These are phyloP conservation scores for Coix lacrymajobi DNA, from an alignment of 176 grass and related monocot genomes.

Conservation along the genomic window DNA sequence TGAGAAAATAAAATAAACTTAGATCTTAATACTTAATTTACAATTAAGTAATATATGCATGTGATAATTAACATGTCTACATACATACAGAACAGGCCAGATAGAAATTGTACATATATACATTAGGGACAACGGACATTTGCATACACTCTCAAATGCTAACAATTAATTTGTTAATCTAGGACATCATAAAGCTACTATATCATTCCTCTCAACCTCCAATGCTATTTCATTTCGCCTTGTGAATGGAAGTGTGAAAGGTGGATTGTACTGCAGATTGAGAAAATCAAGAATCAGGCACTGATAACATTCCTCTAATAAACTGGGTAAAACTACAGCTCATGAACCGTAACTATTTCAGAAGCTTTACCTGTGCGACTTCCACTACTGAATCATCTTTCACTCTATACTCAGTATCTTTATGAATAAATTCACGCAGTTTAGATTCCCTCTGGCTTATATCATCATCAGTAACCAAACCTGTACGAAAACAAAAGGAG, in stretches of 20 bases:
- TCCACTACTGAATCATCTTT: conserved; percentile 62
- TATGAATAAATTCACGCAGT: conserved; percentile 54
- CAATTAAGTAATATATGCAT: background rate
- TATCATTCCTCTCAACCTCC: conserved; percentile 64
- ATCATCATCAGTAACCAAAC: conserved; percentile 85
- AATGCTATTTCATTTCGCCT: conserved; percentile 86
- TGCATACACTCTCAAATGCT: conserved; percentile 3
- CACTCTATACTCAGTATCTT: conserved; percentile 53
- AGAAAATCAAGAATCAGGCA: conserved; percentile 26
- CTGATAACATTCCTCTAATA: background rate
- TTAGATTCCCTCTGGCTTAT: conserved; percentile 52
- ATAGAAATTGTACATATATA: background rate
- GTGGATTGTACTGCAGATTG: conserved; percentile 79
- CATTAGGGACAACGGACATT: background rate
- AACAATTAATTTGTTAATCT: background rate
- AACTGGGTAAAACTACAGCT: conserved; percentile 6
- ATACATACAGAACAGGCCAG: conserved; percentile 7
- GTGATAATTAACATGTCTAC: background rate
- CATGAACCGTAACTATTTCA: background rate
- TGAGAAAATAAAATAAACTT: background rate
- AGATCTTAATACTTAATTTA: background rate
- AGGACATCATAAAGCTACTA: conserved; percentile 22
- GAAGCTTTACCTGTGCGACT: conserved; percentile 73
- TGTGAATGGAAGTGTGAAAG: conserved; percentile 88
- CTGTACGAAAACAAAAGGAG: conserved; percentile 33